Evolutionary conservation across 169 alveolate species (phyloP), one percentile per base, ranked within the genome.

Genomic region (Cytauxzoon felis): DNA sequence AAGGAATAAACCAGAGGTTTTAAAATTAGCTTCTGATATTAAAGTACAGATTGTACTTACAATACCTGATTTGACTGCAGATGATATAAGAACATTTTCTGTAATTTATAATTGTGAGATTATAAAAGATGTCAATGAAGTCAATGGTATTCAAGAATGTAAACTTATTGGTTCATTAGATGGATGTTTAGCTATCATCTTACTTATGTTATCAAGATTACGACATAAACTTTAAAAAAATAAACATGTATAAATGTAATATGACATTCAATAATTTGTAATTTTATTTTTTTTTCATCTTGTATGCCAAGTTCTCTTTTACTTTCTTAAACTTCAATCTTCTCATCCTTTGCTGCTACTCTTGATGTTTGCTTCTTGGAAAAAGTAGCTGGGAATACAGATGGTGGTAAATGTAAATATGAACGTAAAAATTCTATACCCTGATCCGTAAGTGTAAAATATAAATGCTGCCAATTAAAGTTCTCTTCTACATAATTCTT

Each of bases 341-440:
- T 72, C 70, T 72, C 66, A 18, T 56, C 82, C 61, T 62, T 64
- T 2, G 66, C 48, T 18, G 50, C 65, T 2, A 80, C 87, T 48
- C 86, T 70, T 0, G 88, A 48, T 8, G 87, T 65, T 2, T 71
- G 69, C 79, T 88, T 90, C 87, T 91, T 92, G 54, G 97, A 90
- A 78, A 89, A 92, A 36, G 98, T 95, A 52, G 97, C 92, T 24
- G 98, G 98, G 84, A 92, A 90, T 52, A 92, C 94, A 29, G 93
- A 89, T 38, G 95, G 89, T 8, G 98, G 98, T 45, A 95, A 90
- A 69, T 94, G 93, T 36, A 93, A 75, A 78, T 64, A 83, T 48
- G 86, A 91, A 30, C 97, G 90, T 21, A 91, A 81, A 67, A 57
- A 89, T 78, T 88, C 95, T 63, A 91, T 84, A 38, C 95, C 97